phyloP scores from a whole-genome alignment of 106 monocot genomes.

The Allium cepa region DNA sequence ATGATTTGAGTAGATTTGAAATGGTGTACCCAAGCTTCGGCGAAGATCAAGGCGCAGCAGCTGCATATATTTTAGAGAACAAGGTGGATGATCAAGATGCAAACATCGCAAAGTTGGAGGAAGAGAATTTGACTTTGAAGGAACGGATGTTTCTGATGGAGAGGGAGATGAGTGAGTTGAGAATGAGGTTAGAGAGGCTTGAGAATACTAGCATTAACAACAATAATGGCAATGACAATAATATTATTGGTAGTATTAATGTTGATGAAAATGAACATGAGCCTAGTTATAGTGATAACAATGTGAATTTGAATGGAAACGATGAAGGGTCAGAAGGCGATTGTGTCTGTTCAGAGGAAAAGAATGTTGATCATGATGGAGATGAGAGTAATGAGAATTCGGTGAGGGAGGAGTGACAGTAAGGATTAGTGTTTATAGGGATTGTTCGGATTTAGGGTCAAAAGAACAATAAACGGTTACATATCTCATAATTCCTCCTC shows the following conservation, averaged over 20 bases:
- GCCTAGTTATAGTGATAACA: slow-evolving; percentile 10
- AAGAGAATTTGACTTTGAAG: slow-evolving; percentile 86
- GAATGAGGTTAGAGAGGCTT: slow-evolving; percentile 42
- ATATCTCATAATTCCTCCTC: too few species aligned
- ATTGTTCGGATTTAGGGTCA: not conserved
- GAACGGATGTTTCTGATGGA: slow-evolving; percentile 86
- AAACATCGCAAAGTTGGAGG: slow-evolving; percentile 68
- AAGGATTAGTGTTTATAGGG: not conserved
- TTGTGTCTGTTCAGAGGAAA: slow-evolving; percentile 49
- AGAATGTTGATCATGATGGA: slow-evolving; percentile 16
- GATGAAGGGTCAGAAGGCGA: slow-evolving; percentile 32
- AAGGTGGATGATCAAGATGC: slow-evolving; percentile 71
- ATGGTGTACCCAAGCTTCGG: slow-evolving; percentile 30
- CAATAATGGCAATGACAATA: slow-evolving; percentile 5
- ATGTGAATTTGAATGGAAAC: slow-evolving; percentile 10
- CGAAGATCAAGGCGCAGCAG: slow-evolving; percentile 7
- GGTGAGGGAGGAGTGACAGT: slow-evolving; percentile 7
- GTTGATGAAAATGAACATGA: slow-evolving; percentile 14
- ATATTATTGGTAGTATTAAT: slow-evolving; percentile 2
- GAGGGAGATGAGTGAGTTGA: slow-evolving; percentile 66
- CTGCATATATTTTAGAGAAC: slow-evolving; percentile 41
- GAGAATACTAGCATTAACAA: slow-evolving; percentile 18
- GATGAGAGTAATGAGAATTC: slow-evolving; percentile 2
- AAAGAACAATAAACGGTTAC: too few species aligned
- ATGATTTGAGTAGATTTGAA: slow-evolving; percentile 48